Evolutionary conservation across 2,329 filamentous ascomycete species (phyloP), one percentile per base, ranked within the genome.

Genomic region (Hymenoscyphus repandus): DNA sequence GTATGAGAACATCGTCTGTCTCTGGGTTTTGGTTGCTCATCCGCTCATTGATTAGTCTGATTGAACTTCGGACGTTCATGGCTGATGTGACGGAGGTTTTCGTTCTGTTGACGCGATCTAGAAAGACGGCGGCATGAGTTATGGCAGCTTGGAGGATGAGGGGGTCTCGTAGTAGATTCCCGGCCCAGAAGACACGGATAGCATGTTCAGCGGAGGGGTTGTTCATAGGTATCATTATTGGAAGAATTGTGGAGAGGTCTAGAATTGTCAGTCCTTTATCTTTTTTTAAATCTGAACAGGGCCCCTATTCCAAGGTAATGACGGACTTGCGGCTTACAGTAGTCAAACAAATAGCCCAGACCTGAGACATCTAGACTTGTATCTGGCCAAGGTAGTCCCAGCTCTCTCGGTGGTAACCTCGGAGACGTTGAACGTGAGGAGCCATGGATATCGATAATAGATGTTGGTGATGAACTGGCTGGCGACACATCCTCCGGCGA

Each of bases 151-250:
- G 45, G 30, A 48, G 18, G 15, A 48, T 15, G 2, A 41, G 10
- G 17, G 45, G 22, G 2, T 48, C 45, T 17, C 27, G 37, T 12
- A 48, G 18, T 11, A 48, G 20, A 12, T 27, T 48, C 3, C 36
- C 40, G 22, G 22, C 38, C 36, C 36, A 48, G n/a, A 39, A 40
- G 10, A 40, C 2, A 17, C 37, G 36, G 12, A 48, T 7, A 4
- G 38, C 30, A 10, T 32, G 27, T 27, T 48, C 22, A 9, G 13
- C 42, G 32, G 22, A 30, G 12, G 40, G 36, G n/a, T 27, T 13
- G 13, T 41, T 33, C 15, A 48, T 32, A 12, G 37, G 45, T 32
- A 48, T 20, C 37, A 48, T 48, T 1, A 48, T 40, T 9, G 45
- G 37, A 5, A 48, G 11, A 22, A 48, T 48, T 17, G 31, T 36